Evolutionary conservation across 2,329 filamentous ascomycete species (phyloP), one percentile per base, ranked within the genome.

Genomic region (Neopestalotiopsis sp.): DNA sequence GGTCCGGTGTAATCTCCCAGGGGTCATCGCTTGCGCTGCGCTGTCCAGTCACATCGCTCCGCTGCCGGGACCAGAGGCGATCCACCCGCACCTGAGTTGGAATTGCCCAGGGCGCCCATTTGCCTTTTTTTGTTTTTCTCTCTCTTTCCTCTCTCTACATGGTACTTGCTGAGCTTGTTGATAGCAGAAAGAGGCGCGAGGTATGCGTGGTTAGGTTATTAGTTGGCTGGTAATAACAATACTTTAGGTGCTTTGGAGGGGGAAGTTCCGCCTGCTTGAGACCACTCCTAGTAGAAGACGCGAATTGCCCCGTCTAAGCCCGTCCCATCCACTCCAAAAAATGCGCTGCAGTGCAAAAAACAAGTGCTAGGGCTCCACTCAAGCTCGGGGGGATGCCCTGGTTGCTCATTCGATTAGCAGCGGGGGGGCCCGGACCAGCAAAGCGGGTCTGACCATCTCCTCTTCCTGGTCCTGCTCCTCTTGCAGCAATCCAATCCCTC

Each of bases 1-100:
- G 64, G 74, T 73, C 72, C 69, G 66, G 71, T 67, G 73, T 60
- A 75, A 75, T 75, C 74, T 75, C 74, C 73, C 73, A 65, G 70
- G 34, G 68, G 67, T 74, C 63, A 34, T 74, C 73, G 74, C 74
- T 74, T 74, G 66, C 30, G 58, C 34, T 52, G 65, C 20, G 24
- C 32, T 38, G 59, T 38, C 66, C 66, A 63, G n/a, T 67, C 66
- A 67, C 32, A 34, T 32, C 65, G 20, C 65, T 56, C 40, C 45
- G 52, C 58, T 52, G 45, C 45, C 66, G 66, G 30, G 57, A 24
- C 57, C 57, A 30, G 57, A 59, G 57, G 24, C 30, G 57, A 24
- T 56, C 65, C 52, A 66, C 64, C 38, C 64, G 65, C 65, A 67
- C 65, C 24, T 59, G 45, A 52, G n/a, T 20, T 52, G 34, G 45